These are phyloP conservation scores for Sorghum bicolor DNA, from an alignment of 176 grass and related monocot species.

Conservation along the genomic window DNA sequence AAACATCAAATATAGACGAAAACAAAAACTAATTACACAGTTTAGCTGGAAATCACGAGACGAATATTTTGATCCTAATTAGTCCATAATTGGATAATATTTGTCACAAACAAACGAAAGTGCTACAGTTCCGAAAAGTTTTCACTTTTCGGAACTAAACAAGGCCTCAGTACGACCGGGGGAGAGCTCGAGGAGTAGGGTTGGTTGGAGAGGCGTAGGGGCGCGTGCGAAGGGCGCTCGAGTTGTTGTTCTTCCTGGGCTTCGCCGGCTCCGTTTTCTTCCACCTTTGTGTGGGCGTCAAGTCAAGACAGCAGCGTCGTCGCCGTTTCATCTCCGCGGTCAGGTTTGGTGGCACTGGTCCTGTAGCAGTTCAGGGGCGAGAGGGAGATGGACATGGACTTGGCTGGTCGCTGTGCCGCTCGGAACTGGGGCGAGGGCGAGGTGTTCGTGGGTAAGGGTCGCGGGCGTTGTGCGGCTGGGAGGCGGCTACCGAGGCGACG, in stretches of 20 bases:
- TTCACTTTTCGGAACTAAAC: no score
- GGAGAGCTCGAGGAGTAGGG: neutral
- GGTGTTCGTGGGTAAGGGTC: constrained; percentile 25
- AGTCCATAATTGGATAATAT: no score
- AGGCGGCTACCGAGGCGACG: constrained; percentile 37
- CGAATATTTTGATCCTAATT: no score
- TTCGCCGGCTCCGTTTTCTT: no score
- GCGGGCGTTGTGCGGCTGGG: constrained; percentile 60
- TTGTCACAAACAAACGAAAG: no score
- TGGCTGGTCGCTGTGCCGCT: constrained; percentile 10
- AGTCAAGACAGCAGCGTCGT: neutral
- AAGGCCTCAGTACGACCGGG: neutral
- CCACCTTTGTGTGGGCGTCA: neutral
- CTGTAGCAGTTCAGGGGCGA: constrained; percentile 3
- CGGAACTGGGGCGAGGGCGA: constrained; percentile 11
- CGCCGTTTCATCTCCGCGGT: neutral
- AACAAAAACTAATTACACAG: no score
- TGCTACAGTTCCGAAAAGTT: no score
- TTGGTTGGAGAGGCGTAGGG: neutral
- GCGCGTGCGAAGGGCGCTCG: neutral
- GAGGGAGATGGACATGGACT: neutral
- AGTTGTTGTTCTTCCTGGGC: neutral
- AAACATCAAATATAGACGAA: no score
- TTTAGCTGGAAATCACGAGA: no score
- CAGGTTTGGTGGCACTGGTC: constrained; percentile 21